Evolutionary conservation across 2,329 filamentous ascomycete genomes (phyloP).

Genomic region (Apiospora marii): DNA sequence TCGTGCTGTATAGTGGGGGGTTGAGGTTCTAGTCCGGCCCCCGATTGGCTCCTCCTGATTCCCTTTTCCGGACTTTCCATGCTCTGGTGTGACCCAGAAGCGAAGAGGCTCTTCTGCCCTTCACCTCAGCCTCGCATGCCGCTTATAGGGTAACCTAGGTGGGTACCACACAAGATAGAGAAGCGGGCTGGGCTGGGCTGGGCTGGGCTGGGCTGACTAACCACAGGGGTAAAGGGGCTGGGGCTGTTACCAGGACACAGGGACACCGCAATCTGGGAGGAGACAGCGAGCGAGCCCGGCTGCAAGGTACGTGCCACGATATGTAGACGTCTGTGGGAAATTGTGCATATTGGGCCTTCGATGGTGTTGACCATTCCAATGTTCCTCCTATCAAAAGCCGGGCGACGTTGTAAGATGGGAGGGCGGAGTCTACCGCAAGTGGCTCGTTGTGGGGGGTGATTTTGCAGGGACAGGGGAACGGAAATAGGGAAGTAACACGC

Average conservation of each 20-base stretch:
- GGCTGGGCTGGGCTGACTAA: background rate
- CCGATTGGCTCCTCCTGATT: slow-evolving; percentile 14
- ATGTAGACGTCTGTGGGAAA: background rate
- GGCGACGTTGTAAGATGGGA: slow-evolving; percentile 2
- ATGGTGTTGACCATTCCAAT: background rate
- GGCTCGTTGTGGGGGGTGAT: slow-evolving; percentile 5
- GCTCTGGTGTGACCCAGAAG: background rate
- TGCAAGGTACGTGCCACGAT: slow-evolving; percentile 3
- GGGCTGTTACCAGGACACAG: background rate
- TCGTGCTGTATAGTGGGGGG: slow-evolving; percentile 3
- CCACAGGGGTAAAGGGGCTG: background rate
- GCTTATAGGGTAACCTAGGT: background rate
- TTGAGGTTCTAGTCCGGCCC: background rate
- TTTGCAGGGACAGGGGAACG: slow-evolving; percentile 17
- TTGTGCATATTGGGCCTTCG: background rate
- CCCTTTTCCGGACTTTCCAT: background rate
- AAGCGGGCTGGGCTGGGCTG: too few relatives aligned
- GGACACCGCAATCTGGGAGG: background rate
- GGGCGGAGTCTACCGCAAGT: slow-evolving; percentile 3
- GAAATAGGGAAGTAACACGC: background rate
- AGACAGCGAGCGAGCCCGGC: background rate
- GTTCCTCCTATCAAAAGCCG: background rate
- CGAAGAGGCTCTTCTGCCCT: background rate
- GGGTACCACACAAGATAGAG: background rate
- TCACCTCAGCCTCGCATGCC: slow-evolving; percentile 9